phyloP scores from a whole-genome alignment of 176 grass and related monocot genomes.

The Carex cristatella region DNA sequence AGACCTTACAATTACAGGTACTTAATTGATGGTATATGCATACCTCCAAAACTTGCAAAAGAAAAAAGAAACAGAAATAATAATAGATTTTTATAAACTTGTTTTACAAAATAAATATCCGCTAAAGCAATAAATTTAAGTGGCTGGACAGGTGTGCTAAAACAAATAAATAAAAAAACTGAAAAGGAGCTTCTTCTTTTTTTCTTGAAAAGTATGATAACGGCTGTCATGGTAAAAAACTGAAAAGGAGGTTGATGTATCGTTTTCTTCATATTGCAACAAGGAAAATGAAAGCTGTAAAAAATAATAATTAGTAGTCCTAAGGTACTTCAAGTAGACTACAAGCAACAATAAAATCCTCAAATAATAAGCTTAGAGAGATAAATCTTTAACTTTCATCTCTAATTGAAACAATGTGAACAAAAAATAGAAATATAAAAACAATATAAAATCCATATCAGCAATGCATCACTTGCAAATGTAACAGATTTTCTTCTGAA shows the following conservation, averaged over 20 bases:
- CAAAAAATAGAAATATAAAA: background rate
- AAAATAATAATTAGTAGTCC: background rate
- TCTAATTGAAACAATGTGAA: background rate
- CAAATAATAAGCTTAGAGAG: background rate
- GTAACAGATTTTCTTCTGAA: background rate
- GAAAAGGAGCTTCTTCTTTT: no score
- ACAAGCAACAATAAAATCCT: background rate
- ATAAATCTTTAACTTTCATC: background rate
- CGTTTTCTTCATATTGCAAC: background rate
- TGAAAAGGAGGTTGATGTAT: no score
- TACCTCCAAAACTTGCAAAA: background rate
- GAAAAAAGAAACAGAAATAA: background rate
- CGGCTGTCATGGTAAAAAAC: no score
- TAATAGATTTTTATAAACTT: background rate
- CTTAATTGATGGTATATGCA: background rate
- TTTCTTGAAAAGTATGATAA: no score
- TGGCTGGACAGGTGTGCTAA: background rate
- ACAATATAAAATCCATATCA: slow-evolving; percentile 3
- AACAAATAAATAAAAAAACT: background rate
- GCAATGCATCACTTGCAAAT: background rate
- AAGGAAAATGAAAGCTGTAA: background rate
- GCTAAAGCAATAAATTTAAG: background rate
- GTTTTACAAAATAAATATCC: background rate
- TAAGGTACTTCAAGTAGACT: background rate
- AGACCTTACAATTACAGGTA: background rate